phyloP scores from a whole-genome alignment of 2,329 filamentous ascomycete species.

The Penicillium vulpinum region DNA sequence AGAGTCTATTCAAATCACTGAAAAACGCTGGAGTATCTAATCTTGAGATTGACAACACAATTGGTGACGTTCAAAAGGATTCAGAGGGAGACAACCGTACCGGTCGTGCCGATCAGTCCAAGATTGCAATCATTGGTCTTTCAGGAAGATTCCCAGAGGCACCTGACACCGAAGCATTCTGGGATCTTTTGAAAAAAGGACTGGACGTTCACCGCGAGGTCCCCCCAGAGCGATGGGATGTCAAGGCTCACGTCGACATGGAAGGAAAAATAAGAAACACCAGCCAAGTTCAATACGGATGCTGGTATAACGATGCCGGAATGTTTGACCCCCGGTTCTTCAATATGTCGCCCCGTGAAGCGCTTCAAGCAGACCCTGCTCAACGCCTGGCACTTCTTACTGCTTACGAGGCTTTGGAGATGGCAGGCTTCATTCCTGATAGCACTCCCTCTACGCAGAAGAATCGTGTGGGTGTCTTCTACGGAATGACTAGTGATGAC shows the following conservation, averaged over 20 bases:
- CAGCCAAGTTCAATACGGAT: conserved; percentile 73
- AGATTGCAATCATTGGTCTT: conserved; percentile 84
- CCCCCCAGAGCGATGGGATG: conserved; percentile 71
- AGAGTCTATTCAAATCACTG: conserved; percentile 33
- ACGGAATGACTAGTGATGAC: conserved; percentile 73
- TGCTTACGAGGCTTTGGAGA: conserved; percentile 78
- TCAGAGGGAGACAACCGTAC: conserved; percentile 25
- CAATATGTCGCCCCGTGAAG: conserved; percentile 82
- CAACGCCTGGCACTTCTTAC: conserved; percentile 74
- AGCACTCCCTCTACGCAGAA: conserved; percentile 66
- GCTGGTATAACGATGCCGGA: conserved; percentile 73
- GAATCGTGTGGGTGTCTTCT: conserved; percentile 69
- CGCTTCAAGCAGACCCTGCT: conserved; percentile 77
- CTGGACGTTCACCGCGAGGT: conserved; percentile 65
- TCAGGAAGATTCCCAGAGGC: conserved; percentile 75
- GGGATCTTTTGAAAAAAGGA: conserved; percentile 73
- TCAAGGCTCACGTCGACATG: conserved; percentile 68
- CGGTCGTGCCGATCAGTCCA: conserved; percentile 50
- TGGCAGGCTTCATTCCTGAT: conserved; percentile 74
- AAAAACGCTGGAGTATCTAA: conserved; percentile 31
- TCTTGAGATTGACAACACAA: conserved; percentile 28
- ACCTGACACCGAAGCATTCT: conserved; percentile 68
- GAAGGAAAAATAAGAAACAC: conserved; percentile 74
- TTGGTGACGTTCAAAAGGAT: conserved; percentile 28
- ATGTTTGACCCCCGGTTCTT: conserved; percentile 82